Conservation (phyloP, 2,329 filamentous ascomycete species). For the Trichophyton rubrum region DNA sequence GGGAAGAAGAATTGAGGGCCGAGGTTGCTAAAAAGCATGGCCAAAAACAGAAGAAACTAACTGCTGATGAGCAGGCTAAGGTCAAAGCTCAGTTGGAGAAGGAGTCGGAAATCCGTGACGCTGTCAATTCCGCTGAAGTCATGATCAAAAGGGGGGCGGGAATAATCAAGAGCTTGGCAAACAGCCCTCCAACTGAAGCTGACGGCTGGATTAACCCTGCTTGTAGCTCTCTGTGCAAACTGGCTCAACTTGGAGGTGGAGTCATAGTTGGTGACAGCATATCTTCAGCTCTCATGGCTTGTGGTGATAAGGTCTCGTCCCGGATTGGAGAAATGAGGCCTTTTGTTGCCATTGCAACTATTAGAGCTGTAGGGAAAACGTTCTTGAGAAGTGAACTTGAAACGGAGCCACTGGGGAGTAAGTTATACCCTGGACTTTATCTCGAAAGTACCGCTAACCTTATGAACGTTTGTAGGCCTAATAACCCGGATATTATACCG, state of each 20-base stretch:
- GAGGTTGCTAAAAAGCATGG: slow-evolving; percentile 92
- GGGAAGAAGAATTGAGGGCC: slow-evolving; percentile 82
- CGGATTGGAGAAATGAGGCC: slow-evolving; percentile 64
- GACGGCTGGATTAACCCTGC: slow-evolving; percentile 78
- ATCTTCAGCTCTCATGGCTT: slow-evolving; percentile 65
- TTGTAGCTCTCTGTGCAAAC: slow-evolving; percentile 57
- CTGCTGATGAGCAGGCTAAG: slow-evolving; percentile 75
- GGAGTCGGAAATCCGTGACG: slow-evolving; percentile 63
- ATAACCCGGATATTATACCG: slow-evolving; percentile 84
- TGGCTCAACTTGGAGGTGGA: slow-evolving; percentile 63
- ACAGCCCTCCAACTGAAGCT: slow-evolving; percentile 78
- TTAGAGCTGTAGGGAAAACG: slow-evolving; percentile 64
- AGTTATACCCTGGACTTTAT: slow-evolving; percentile 10
- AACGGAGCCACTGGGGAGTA: slow-evolving; percentile 66
- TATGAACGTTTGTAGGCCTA: slow-evolving; percentile 36
- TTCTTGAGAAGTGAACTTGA: slow-evolving; percentile 60
- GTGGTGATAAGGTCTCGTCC: slow-evolving; percentile 59
- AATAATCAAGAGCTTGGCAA: slow-evolving; percentile 69
- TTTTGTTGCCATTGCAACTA: slow-evolving; percentile 77
- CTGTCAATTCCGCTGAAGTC: slow-evolving; percentile 57
- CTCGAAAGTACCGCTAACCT: background rate
- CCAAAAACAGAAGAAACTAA: slow-evolving; percentile 70
- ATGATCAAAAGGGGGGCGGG: slow-evolving; percentile 72
- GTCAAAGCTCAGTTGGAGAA: slow-evolving; percentile 84
- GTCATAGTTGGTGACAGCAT: slow-evolving; percentile 70